Evolutionary conservation across 768 basidiomycete species (phyloP).

Genomic region (Hortiboletus flavorubellus): DNA sequence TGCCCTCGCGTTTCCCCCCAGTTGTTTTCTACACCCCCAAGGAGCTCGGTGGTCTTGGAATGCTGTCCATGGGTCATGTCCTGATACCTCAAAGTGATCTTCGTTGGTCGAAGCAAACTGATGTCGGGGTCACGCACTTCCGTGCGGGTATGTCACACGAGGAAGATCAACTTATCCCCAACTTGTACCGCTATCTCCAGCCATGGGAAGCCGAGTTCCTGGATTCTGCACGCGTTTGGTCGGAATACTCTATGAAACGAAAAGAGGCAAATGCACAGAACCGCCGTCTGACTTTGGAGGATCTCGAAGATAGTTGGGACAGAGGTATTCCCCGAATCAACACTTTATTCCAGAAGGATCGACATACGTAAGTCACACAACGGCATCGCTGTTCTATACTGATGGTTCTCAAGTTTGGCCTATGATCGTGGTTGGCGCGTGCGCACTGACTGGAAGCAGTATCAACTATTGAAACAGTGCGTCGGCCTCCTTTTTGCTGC

Average conservation of each 20-base stretch:
- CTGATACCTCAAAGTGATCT: slow-evolving; percentile 97
- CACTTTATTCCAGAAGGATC: slow-evolving; percentile 98
- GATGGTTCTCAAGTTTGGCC: slow-evolving; percentile 55
- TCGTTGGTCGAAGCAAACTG: slow-evolving; percentile 98
- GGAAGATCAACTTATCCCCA: slow-evolving; percentile 93
- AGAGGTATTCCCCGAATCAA: slow-evolving; percentile 98
- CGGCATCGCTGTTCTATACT: background rate
- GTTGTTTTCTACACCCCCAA: slow-evolving; percentile 96
- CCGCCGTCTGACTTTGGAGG: slow-evolving; percentile 92
- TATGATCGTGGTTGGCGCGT: slow-evolving; percentile 99
- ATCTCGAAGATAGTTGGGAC: slow-evolving; percentile 98
- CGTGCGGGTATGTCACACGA: slow-evolving; percentile 98
- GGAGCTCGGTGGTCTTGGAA: slow-evolving; percentile 97
- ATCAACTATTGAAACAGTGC: slow-evolving; percentile 87
- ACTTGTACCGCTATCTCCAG: slow-evolving; percentile 93
- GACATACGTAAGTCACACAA: slow-evolving; percentile 65
- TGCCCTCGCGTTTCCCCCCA: slow-evolving; percentile 99
- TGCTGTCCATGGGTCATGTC: slow-evolving; percentile 99
- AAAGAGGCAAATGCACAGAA: slow-evolving; percentile 99
- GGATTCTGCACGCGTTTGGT: slow-evolving; percentile 98
- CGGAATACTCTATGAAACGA: slow-evolving; percentile 98
- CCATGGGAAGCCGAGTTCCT: slow-evolving; percentile 98
- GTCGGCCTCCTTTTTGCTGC: slow-evolving; percentile 24
- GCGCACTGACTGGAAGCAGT: slow-evolving; percentile 97
- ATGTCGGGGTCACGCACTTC: slow-evolving; percentile 97